phyloP scores from a whole-genome alignment of 2,329 filamentous ascomycete genomes.

The Aspergillus brasiliensis region DNA sequence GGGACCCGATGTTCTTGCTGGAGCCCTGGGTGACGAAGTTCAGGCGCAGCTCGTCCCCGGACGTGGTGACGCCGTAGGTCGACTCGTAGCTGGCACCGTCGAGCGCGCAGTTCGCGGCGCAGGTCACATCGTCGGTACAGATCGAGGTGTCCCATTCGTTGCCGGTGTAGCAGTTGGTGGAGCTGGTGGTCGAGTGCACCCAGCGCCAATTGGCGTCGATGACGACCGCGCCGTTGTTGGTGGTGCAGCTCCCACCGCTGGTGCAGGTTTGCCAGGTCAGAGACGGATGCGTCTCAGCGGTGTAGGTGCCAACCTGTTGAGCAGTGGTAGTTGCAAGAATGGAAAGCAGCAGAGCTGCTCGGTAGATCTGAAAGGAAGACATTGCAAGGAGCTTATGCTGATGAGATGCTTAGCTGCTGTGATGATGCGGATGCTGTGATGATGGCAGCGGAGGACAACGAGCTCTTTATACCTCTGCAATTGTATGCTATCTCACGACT shows the following conservation, averaged over 20 bases:
- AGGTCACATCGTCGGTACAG: conserved; percentile 53
- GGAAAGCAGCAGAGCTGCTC: conserved; percentile 18
- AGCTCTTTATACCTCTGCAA: conserved; percentile 1
- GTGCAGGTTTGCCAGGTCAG: conserved; percentile 57
- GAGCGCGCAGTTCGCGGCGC: conserved; percentile 59
- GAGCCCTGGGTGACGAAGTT: conserved; percentile 48
- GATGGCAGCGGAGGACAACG: neutral
- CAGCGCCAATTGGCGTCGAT: conserved; percentile 63
- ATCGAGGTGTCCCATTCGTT: conserved; percentile 53
- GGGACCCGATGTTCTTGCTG: conserved; percentile 48
- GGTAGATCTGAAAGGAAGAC: conserved; percentile 18
- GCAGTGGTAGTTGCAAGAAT: conserved; percentile 18
- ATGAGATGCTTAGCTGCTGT: neutral
- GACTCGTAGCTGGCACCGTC: conserved; percentile 58
- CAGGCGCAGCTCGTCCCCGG: conserved; percentile 52
- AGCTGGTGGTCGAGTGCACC: conserved; percentile 53
- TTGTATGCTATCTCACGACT: neutral
- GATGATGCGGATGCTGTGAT: conserved; percentile 6
- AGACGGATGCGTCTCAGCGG: conserved; percentile 46
- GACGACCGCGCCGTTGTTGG: conserved; percentile 52
- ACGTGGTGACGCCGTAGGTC: conserved; percentile 57
- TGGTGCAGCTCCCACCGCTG: conserved; percentile 53
- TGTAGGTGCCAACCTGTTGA: conserved; percentile 26
- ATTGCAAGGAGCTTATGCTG: neutral
- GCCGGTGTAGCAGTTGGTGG: conserved; percentile 61